phyloP scores from a whole-genome alignment of 164 flowering plant genomes.

The Nelumbo lutea region DNA sequence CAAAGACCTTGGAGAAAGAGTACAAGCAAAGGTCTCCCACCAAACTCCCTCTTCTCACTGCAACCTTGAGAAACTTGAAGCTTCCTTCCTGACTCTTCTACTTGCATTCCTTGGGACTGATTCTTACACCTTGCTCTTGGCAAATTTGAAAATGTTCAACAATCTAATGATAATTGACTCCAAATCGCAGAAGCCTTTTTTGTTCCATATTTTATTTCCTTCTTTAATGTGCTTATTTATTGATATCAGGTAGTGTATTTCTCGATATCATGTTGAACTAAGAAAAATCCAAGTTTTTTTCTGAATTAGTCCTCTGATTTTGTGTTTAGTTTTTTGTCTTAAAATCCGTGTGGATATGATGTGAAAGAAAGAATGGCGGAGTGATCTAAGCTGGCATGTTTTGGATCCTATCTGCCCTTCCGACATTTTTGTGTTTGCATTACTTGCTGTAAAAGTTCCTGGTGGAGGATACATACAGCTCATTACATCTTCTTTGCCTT shows the following conservation, averaged over 20 bases:
- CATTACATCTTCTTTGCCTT: no score
- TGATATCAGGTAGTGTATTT: not conserved
- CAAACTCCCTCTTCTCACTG: slow-evolving; percentile 56
- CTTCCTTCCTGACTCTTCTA: slow-evolving; percentile 18
- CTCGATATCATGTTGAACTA: no score
- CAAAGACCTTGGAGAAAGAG: slow-evolving; percentile 64
- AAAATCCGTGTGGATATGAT: not conserved
- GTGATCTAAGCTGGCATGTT: not conserved
- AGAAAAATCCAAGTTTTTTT: no score
- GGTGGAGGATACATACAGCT: no score
- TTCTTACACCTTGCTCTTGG: not conserved
- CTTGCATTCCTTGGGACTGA: slow-evolving; percentile 8
- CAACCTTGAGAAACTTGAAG: slow-evolving; percentile 64
- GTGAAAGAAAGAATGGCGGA: not conserved
- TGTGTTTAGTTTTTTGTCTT: not conserved
- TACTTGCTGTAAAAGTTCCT: no score
- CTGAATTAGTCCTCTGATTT: not conserved
- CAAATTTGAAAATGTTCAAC: not conserved
- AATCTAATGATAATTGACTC: not conserved
- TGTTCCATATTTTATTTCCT: not conserved
- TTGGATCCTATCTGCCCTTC: no score
- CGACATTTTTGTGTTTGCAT: no score
- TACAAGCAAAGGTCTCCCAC: slow-evolving; percentile 66
- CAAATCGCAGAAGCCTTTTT: not conserved
- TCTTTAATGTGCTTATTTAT: not conserved